Conservation (phyloP, 805 yeast species). For the Soucietia sequanensis region DNA sequence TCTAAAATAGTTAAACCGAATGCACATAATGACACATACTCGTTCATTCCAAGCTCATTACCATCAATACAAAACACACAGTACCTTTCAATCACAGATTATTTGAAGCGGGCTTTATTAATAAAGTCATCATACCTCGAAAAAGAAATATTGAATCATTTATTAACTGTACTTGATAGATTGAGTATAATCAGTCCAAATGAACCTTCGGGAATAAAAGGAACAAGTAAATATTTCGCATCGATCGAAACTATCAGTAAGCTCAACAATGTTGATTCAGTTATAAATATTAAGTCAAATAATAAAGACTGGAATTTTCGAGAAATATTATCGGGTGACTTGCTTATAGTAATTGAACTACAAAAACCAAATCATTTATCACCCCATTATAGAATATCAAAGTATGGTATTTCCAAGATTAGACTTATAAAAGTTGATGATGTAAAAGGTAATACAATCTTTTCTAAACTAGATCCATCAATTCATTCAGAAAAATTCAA, state of each 20-base stretch:
- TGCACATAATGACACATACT: background rate
- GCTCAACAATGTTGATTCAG: too few relatives aligned
- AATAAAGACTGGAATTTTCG: too few relatives aligned
- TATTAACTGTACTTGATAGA: slow-evolving; percentile 16
- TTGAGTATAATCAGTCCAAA: slow-evolving; percentile 12
- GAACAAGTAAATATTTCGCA: slow-evolving; percentile 17
- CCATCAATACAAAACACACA: slow-evolving; percentile 1
- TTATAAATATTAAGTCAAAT: too few relatives aligned
- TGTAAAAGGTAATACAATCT: background rate
- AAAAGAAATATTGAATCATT: slow-evolving; percentile 11
- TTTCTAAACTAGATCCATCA: too few relatives aligned
- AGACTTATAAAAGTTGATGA: slow-evolving; percentile 9
- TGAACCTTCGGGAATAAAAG: slow-evolving; percentile 9
- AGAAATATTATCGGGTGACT: too few relatives aligned
- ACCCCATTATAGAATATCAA: slow-evolving; percentile 14
- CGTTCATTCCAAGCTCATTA: slow-evolving; percentile 2
- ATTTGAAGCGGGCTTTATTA: slow-evolving; percentile 1
- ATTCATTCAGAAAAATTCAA: too few relatives aligned
- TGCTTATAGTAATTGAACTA: slow-evolving; percentile 22
- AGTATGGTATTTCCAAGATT: slow-evolving; percentile 20
- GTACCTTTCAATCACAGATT: slow-evolving; percentile 8
- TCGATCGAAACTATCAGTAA: slow-evolving; percentile 1
- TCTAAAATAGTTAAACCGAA: too few relatives aligned
- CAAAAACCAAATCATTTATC: slow-evolving; percentile 25
- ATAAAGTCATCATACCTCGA: background rate